Evolutionary conservation across 371 early-diverging fungal species (phyloP).

Genomic region (Smittium mucronatum): DNA sequence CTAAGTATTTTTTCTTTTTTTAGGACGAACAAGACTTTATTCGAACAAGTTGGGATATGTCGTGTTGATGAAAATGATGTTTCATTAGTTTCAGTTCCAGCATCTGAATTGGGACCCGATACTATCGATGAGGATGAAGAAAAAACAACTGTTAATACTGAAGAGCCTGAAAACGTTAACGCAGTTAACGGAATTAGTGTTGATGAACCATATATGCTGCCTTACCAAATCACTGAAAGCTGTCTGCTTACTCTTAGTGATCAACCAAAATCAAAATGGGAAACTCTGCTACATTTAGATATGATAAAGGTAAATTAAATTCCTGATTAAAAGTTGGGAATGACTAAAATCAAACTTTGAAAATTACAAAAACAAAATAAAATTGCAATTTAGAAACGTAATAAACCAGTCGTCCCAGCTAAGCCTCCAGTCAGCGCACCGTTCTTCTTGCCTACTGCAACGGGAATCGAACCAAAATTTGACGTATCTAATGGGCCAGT

Average conservation of each 20-base stretch:
- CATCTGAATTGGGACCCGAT: constrained; percentile 18
- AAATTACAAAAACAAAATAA: not conserved
- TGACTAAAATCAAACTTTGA: too few relatives aligned
- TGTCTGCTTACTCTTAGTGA: constrained; percentile 71
- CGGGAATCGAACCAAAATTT: not conserved
- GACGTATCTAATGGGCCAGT: not conserved
- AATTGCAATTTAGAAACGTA: constrained; percentile 45
- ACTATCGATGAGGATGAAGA: constrained; percentile 13
- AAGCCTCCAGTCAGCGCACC: constrained; percentile 80
- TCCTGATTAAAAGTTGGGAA: too few relatives aligned
- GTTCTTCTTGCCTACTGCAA: constrained; percentile 76
- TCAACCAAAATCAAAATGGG: constrained; percentile 77
- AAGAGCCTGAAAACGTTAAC: constrained; percentile 24
- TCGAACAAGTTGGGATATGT: constrained; percentile 17
- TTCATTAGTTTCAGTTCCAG: constrained; percentile 20
- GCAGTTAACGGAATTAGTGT: constrained; percentile 34
- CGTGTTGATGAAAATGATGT: constrained; percentile 43
- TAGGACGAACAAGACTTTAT: constrained; percentile 8
- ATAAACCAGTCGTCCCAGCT: constrained; percentile 76
- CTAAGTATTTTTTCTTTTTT: not conserved
- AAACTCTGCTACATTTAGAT: constrained; percentile 72
- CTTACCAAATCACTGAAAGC: constrained; percentile 31
- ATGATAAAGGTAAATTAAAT: constrained; percentile 70
- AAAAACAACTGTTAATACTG: constrained; percentile 18
- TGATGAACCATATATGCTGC: constrained; percentile 39